A percentile compares a stretch with the other conserved stretches of the same genome.
Evolutionary conservation across 176 grass and related monocot genomes (phyloP).

Genomic region (Phragmites australis): DNA sequence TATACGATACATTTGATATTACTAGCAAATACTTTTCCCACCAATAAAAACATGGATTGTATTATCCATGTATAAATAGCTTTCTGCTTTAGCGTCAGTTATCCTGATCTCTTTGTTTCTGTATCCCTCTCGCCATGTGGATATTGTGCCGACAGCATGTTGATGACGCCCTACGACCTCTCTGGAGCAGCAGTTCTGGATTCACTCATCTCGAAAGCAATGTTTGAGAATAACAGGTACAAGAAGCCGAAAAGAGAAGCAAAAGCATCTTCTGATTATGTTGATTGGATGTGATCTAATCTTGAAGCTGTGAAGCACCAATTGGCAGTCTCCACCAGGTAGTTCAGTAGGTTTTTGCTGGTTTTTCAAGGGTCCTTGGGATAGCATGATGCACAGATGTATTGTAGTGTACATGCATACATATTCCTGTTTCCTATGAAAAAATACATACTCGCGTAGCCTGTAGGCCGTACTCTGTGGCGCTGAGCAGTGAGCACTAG

Average conservation of each 20-base stretch:
- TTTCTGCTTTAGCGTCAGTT: background rate
- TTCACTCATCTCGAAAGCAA: slow-evolving; percentile 47
- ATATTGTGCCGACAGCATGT: slow-evolving; percentile 13
- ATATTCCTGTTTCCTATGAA: background rate
- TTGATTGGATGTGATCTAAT: slow-evolving; percentile 47
- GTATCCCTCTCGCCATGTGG: background rate
- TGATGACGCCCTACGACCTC: slow-evolving; percentile 46
- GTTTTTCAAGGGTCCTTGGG: background rate
- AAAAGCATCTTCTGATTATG: slow-evolving; percentile 42
- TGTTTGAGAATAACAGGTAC: slow-evolving; percentile 55
- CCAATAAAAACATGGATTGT: background rate
- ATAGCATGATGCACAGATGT: background rate
- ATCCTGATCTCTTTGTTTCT: background rate
- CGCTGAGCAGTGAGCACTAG: background rate
- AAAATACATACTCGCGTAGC: background rate
- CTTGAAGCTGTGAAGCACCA: background rate
- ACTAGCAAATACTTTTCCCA: background rate
- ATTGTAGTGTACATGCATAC: background rate
- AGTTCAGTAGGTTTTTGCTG: background rate
- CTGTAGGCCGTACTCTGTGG: background rate
- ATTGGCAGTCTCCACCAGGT: background rate
- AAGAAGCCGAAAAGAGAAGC: slow-evolving; percentile 42
- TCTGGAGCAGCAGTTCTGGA: slow-evolving; percentile 49
- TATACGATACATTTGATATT: background rate
- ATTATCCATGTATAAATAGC: background rate